Evolutionary conservation across 768 basidiomycete genomes (phyloP).

Genomic region (Rhodotorula kratochvilovae): DNA sequence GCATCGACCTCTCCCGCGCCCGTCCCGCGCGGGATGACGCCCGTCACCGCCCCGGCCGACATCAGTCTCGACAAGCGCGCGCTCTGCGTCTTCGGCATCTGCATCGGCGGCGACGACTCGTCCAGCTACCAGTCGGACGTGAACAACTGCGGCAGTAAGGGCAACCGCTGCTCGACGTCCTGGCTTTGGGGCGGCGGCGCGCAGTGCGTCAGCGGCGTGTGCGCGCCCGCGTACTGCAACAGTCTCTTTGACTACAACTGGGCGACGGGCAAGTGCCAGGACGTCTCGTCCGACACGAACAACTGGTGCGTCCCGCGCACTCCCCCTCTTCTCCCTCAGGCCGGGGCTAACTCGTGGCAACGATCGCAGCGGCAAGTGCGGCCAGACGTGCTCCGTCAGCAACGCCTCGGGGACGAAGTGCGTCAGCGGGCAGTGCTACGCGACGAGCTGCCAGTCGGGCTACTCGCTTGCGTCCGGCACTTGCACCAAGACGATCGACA

Average conservation of each 20-base stretch:
- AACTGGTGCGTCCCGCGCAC: constrained; percentile 32
- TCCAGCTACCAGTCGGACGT: constrained; percentile 10
- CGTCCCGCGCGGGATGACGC: constrained; percentile 3
- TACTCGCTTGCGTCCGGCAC: constrained; percentile 26
- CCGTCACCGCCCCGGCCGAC: constrained; percentile 14
- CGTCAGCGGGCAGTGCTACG: constrained; percentile 18
- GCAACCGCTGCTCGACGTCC: constrained; percentile 1
- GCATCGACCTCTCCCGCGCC: constrained; percentile 5
- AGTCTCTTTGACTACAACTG: constrained; percentile 27
- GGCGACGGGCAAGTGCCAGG: constrained; percentile 17
- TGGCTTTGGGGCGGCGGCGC: constrained; percentile 22
- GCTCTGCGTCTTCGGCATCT: constrained; percentile 21
- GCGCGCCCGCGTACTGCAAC: constrained; percentile 21
- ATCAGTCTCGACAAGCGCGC: constrained; percentile 24
- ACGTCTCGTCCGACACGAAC: constrained; percentile 15
- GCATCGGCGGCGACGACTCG: background rate
- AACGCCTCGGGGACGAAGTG: constrained; percentile 12
- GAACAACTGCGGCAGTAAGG: constrained; percentile 25
- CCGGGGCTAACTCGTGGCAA: background rate
- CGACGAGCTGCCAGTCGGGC: constrained; percentile 14
- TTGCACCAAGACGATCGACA: constrained; percentile 27
- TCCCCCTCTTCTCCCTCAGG: background rate
- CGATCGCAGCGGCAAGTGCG: constrained; percentile 25
- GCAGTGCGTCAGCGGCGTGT: constrained; percentile 18
- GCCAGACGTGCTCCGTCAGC: constrained; percentile 17